Conservation (phyloP, 1,284 basidiomycete species). For the Rhodotorula sp. region DNA sequence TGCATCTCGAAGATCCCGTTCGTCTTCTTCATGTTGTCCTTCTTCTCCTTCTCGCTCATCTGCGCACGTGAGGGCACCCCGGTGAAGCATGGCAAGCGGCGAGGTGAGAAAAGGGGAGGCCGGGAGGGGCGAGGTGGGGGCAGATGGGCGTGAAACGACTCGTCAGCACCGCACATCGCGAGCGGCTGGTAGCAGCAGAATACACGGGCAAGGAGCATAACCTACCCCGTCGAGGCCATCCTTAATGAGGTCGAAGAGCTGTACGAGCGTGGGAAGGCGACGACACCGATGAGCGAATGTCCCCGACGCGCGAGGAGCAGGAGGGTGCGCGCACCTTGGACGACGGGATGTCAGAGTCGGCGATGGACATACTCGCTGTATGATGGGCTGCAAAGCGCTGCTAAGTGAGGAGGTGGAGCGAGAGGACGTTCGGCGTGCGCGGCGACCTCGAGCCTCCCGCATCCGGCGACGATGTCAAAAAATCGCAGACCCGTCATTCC, state of each 20-base stretch:
- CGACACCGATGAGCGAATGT: neutral
- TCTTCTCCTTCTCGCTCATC: slow-evolving; percentile 43
- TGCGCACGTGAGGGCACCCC: neutral
- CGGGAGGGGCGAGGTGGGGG: neutral
- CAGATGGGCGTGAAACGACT: slow-evolving; percentile 13
- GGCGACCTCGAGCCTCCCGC: neutral
- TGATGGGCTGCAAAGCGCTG: neutral
- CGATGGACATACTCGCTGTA: slow-evolving; percentile 29
- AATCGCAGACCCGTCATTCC: too few species aligned
- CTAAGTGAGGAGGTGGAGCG: neutral
- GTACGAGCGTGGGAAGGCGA: neutral
- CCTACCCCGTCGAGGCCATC: slow-evolving; percentile 36
- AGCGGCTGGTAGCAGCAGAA: accelerated
- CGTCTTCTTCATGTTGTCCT: slow-evolving; percentile 44
- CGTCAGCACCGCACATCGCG: neutral
- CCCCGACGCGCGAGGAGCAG: neutral
- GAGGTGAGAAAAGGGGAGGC: neutral
- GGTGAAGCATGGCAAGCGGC: neutral
- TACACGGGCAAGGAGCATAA: accelerated
- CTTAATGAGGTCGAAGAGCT: slow-evolving; percentile 44
- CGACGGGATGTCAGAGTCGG: slow-evolving; percentile 29
- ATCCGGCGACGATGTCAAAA: neutral
- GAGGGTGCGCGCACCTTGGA: slow-evolving; percentile 13
- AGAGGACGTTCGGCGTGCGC: neutral
- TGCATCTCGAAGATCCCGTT: slow-evolving; percentile 48